phyloP scores from a whole-genome alignment of 257 asterid species.

The Striga asiatica region DNA sequence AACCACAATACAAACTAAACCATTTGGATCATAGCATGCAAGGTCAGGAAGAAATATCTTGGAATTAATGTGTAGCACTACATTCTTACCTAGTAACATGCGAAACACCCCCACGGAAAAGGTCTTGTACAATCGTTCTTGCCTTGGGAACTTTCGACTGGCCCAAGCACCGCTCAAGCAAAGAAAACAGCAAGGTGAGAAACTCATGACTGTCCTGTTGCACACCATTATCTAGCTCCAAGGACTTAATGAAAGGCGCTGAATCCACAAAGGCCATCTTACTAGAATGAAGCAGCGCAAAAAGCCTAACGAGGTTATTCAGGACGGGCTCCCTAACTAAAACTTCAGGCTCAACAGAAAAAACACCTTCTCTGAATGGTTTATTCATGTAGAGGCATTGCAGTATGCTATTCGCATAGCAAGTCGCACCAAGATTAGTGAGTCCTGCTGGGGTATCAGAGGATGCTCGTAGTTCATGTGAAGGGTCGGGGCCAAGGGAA shows the following conservation, averaged over 20 bases:
- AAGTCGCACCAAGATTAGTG: constrained; percentile 95
- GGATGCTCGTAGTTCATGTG: constrained; percentile 62
- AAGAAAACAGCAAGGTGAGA: constrained; percentile 79
- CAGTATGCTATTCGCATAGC: constrained; percentile 96
- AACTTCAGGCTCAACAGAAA: constrained; percentile 73
- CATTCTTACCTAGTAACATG: constrained; percentile 72
- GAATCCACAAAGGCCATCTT: constrained; percentile 91
- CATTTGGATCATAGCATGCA: constrained; percentile 1
- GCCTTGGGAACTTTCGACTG: constrained; percentile 64
- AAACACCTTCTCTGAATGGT: constrained; percentile 81
- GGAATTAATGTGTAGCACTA: background rate
- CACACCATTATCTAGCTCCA: constrained; percentile 90
- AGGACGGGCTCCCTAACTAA: constrained; percentile 64
- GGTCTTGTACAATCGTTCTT: constrained; percentile 75
- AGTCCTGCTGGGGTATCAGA: constrained; percentile 84
- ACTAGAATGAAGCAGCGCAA: constrained; percentile 84
- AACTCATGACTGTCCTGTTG: constrained; percentile 99
- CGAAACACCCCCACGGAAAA: constrained; percentile 94
- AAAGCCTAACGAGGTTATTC: constrained; percentile 67
- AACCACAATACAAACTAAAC: constrained; percentile 5
- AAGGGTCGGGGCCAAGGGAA: constrained; percentile 80
- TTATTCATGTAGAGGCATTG: constrained; percentile 88
- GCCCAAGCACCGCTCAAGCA: constrained; percentile 80
- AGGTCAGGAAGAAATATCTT: constrained; percentile 12
- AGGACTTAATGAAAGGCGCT: constrained; percentile 83